Evolutionary conservation across 306 rosid species (phyloP).

Genomic region (Quercus suber): DNA sequence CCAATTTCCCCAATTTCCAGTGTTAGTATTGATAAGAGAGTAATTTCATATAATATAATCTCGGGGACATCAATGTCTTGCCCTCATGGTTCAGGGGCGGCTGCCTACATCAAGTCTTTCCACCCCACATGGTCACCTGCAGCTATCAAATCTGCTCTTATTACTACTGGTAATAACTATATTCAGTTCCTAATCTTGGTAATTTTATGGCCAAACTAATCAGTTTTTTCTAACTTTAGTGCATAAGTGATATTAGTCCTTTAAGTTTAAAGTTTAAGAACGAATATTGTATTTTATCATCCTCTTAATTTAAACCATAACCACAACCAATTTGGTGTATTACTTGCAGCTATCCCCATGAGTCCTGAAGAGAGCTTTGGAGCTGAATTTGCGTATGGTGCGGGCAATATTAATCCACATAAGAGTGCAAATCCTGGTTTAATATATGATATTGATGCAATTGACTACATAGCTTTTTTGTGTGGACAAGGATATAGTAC

Average conservation of each 20-base stretch:
- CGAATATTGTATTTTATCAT: too few species aligned
- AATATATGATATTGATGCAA: conserved; percentile 33
- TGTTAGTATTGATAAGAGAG: conserved; percentile 18
- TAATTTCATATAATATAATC: not conserved
- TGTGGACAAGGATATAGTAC: conserved; percentile 43
- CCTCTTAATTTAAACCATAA: not conserved
- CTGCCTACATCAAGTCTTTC: conserved; percentile 51
- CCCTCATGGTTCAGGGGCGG: conserved; percentile 41
- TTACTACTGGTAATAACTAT: conserved; percentile 37
- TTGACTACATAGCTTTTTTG: conserved; percentile 32
- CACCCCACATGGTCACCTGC: conserved; percentile 51
- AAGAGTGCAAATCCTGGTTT: conserved; percentile 42
- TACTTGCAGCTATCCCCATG: conserved; percentile 32
- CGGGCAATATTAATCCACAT: conserved; percentile 33
- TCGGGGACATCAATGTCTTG: conserved; percentile 59
- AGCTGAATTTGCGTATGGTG: conserved; percentile 46
- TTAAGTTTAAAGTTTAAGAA: too few species aligned
- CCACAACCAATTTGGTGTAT: not conserved
- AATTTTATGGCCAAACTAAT: too few species aligned
- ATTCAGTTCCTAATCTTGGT: not conserved
- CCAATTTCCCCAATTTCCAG: not conserved
- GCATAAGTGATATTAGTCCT: too few species aligned
- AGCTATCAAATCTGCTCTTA: conserved; percentile 39
- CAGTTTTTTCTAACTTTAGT: too few species aligned
- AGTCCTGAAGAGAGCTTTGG: conserved; percentile 4